phyloP scores from a whole-genome alignment of 2,329 filamentous ascomycete species.

The Zarea fungicola region DNA sequence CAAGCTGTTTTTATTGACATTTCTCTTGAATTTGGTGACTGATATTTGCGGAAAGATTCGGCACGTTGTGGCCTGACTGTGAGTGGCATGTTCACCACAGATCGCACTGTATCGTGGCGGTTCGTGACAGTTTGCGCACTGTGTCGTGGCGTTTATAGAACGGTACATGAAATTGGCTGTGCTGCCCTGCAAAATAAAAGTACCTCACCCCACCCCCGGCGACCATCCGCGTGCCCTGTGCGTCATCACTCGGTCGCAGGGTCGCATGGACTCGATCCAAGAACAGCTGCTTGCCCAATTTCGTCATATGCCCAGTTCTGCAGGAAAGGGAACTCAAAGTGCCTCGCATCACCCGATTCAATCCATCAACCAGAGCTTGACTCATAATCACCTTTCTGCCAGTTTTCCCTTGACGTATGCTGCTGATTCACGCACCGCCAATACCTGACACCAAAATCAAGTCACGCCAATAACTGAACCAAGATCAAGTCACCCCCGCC shows the following conservation, averaged over 20 bases:
- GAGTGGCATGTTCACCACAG: no score
- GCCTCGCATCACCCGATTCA: conserved; percentile 11
- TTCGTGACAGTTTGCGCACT: neutral
- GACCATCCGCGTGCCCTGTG: conserved; percentile 9
- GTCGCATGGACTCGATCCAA: neutral
- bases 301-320: conserved; percentile 5
- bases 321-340: neutral
- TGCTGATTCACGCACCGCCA: neutral
- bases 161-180: neutral
- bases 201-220: conserved; percentile 1
- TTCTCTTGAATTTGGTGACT: neutral
- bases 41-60: neutral
- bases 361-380: neutral
- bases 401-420: neutral
- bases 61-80: conserved; percentile 10
- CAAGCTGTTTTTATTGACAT: neutral
- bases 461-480: no score
- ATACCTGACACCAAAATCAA: neutral
- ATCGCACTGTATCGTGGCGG: no score
- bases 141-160: neutral
- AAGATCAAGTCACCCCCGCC: conserved; percentile 12
- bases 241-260: conserved; percentile 8
- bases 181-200: neutral
- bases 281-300: neutral
- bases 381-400: no score